A percentile compares a stretch with the other conserved stretches of the same genome.
phyloP scores from a whole-genome alignment of 2,329 filamentous ascomycete genomes.

The Orbilia oligospora region DNA sequence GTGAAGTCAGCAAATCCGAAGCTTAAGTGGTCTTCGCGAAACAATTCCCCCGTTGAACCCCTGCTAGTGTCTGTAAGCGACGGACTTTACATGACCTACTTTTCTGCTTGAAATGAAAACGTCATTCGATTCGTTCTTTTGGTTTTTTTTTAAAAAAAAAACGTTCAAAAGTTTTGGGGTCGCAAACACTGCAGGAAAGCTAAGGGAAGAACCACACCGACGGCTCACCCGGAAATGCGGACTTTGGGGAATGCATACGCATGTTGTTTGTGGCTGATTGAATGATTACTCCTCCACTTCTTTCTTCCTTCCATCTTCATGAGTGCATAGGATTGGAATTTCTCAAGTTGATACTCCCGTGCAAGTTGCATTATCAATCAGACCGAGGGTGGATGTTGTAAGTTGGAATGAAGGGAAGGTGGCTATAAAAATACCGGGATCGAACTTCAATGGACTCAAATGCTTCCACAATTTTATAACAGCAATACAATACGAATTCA shows the following conservation, averaged over 20 bases:
- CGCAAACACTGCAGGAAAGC: slow-evolving; percentile 1
- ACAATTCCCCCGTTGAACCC: slow-evolving; percentile 39
- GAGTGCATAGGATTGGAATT: slow-evolving; percentile 2
- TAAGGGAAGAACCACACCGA: slow-evolving; percentile 24
- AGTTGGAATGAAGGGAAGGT: slow-evolving; percentile 17
- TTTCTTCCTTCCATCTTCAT: neutral
- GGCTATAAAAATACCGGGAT: slow-evolving; percentile 34
- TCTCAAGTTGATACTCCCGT: neutral
- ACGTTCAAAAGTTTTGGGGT: neutral
- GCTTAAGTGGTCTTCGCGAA: neutral
- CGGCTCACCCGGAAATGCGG: slow-evolving; percentile 48
- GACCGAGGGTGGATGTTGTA: neutral
- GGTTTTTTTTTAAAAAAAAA: neutral
- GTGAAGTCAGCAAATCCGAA: slow-evolving; percentile 14
- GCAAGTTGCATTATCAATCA: slow-evolving; percentile 41
- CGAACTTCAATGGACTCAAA: slow-evolving; percentile 35
- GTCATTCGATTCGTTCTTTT: slow-evolving; percentile 12
- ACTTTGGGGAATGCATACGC: slow-evolving; percentile 23
- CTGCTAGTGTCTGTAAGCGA: slow-evolving; percentile 25
- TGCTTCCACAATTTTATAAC: slow-evolving; percentile 12
- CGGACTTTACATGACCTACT: slow-evolving; percentile 38
- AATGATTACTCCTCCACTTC: slow-evolving; percentile 6
- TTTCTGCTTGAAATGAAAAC: slow-evolving; percentile 4
- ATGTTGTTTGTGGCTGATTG: slow-evolving; percentile 24
- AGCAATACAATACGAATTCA: neutral